These are phyloP conservation scores for Diaporthe batatas DNA, from an alignment of 2,329 filamentous ascomycete genomes.

Conservation along the genomic window DNA sequence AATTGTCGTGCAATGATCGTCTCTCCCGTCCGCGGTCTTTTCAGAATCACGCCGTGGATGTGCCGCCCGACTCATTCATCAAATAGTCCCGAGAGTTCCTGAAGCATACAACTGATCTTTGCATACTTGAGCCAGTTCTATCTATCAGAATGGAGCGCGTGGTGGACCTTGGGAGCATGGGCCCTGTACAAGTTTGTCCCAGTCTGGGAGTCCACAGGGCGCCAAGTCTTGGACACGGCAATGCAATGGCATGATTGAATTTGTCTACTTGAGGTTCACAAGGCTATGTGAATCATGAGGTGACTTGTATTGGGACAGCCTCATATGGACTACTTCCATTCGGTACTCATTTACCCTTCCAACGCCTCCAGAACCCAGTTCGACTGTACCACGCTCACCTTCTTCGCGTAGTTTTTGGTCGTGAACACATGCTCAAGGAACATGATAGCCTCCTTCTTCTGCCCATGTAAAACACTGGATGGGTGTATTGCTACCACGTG, in stretches of 20 bases:
- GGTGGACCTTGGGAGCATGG: background rate
- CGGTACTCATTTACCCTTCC: background rate
- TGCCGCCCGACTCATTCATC: too few species aligned
- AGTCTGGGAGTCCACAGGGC: background rate
- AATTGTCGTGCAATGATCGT: background rate
- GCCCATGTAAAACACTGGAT: conserved; percentile 71
- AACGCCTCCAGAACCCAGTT: conserved; percentile 68
- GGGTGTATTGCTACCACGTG: conserved; percentile 74
- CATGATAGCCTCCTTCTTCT: conserved; percentile 76
- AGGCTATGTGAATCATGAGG: too few species aligned
- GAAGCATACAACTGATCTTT: background rate
- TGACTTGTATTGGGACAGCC: background rate
- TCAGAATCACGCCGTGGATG: background rate
- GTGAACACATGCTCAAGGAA: conserved; percentile 77
- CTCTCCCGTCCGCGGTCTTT: background rate
- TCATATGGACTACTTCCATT: background rate
- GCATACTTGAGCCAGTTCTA: conserved; percentile 36
- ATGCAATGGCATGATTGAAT: background rate
- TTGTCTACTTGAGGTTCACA: background rate
- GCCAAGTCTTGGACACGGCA: background rate
- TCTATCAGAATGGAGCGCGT: background rate
- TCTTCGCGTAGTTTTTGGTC: conserved; percentile 75
- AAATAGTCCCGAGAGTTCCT: background rate
- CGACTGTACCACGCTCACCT: conserved; percentile 72
- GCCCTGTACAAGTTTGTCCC: background rate